Conservation (phyloP, 352 stramenopile species). For the Globisporangium alternatum region DNA sequence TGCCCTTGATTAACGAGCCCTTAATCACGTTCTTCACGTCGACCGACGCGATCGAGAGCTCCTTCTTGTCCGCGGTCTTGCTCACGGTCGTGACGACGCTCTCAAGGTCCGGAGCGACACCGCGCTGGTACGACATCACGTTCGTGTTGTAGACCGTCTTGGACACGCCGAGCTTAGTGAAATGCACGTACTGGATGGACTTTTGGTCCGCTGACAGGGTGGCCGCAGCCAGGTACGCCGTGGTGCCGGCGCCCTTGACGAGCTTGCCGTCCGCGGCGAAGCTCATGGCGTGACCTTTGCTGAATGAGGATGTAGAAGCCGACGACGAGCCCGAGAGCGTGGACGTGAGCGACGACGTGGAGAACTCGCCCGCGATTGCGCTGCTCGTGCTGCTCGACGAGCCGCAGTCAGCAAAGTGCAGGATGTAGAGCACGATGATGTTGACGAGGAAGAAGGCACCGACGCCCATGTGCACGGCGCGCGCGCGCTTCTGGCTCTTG, state of each 20-base stretch:
- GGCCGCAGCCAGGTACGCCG: constrained; percentile 56
- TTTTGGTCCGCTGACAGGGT: constrained; percentile 45
- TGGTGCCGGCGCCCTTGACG: constrained; percentile 59
- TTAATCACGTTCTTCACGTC: constrained; percentile 48
- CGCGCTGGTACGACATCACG: constrained; percentile 61
- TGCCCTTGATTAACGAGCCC: constrained; percentile 49
- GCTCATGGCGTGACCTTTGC: constrained; percentile 60
- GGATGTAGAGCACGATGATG: constrained; percentile 79
- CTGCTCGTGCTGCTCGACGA: constrained; percentile 19
- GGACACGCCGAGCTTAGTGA: constrained; percentile 46
- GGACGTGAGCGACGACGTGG: constrained; percentile 27
- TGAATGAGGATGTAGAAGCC: constrained; percentile 19
- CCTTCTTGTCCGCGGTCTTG: constrained; percentile 41
- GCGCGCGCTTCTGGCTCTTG: constrained; percentile 29
- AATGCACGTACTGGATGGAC: constrained; percentile 52
- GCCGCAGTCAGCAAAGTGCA: constrained; percentile 74
- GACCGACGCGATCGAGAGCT: constrained; percentile 37
- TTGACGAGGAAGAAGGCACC: constrained; percentile 68
- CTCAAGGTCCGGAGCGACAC: constrained; percentile 30
- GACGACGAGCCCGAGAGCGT: constrained; percentile 12
- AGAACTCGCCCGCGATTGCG: constrained; percentile 39
- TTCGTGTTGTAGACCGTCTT: constrained; percentile 44
- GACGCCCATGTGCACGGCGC: constrained; percentile 31
- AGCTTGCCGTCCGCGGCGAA: constrained; percentile 48
- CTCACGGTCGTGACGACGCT: constrained; percentile 56